phyloP scores from a whole-genome alignment of 2,329 filamentous ascomycete species.

The Cordyceps cateniannulata region DNA sequence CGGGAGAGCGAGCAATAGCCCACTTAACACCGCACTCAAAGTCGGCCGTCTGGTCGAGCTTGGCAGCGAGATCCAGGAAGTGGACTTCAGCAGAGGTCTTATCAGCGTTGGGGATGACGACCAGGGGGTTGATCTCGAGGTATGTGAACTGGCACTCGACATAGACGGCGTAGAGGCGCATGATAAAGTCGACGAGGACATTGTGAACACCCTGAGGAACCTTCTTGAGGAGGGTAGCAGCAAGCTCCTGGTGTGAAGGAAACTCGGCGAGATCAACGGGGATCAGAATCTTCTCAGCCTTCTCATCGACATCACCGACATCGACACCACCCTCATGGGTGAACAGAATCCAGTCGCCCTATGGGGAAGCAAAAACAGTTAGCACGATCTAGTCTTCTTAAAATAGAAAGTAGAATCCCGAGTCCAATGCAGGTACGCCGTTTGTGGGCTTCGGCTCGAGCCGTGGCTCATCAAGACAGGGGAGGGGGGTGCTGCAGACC shows the following conservation, averaged over 20 bases:
- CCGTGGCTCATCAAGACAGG: conserved; percentile 9
- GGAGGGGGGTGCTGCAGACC: conserved; percentile 5
- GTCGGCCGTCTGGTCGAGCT: conserved; percentile 98
- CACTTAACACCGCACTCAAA: conserved; percentile 99
- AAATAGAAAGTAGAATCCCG: background rate
- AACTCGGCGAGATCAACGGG: conserved; percentile 92
- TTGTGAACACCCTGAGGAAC: conserved; percentile 95
- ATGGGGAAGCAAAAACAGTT: conserved; percentile 27
- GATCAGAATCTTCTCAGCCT: conserved; percentile 97
- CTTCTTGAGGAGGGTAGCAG: conserved; percentile 76
- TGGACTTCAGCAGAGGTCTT: conserved; percentile 89
- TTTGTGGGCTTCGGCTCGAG: conserved; percentile 12
- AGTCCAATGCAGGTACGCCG: conserved; percentile 10
- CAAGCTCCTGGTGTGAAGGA: conserved; percentile 93
- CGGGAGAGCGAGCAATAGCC: conserved; percentile 89
- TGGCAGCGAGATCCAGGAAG: conserved; percentile 97
- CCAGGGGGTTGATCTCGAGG: conserved; percentile 98
- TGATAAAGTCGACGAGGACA: conserved; percentile 98
- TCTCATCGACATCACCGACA: conserved; percentile 96
- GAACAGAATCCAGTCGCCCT: conserved; percentile 99
- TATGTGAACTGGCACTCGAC: conserved; percentile 99
- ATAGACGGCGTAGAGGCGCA: conserved; percentile 95
- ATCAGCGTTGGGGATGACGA: conserved; percentile 91
- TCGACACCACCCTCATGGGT: conserved; percentile 99
- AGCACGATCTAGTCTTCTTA: conserved; percentile 18